Percentiles rank a stretch among this genome's conserved stretches.
Evolutionary conservation across 345 rosid genomes (phyloP).

Genomic region (Populus davidiana): DNA sequence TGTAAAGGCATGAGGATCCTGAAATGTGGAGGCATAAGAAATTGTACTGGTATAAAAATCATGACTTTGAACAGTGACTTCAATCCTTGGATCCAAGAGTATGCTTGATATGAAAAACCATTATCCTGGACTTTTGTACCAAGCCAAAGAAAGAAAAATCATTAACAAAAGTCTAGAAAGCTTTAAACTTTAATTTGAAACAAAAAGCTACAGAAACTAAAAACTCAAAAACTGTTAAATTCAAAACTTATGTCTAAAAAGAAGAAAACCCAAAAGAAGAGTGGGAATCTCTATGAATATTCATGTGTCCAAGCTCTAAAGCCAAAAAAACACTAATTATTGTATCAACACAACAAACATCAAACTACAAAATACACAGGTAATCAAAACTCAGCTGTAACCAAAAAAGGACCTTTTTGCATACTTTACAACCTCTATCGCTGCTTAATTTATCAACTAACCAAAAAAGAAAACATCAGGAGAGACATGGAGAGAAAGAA

Average conservation of each 20-base stretch:
- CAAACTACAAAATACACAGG: not conserved
- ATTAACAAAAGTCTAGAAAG: conserved; percentile 4
- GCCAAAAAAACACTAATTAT: not conserved
- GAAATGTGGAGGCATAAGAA: not conserved
- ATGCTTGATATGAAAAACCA: not conserved
- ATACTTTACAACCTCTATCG: not conserved
- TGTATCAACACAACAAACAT: not conserved
- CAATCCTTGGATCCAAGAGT: not conserved
- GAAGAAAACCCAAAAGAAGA: conserved; percentile 6
- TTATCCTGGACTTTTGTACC: not conserved
- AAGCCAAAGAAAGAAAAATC: conserved; percentile 9
- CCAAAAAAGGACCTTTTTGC: not conserved
- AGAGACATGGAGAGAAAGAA: not conserved
- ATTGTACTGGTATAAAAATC: not conserved
- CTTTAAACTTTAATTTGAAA: conserved; percentile 12
- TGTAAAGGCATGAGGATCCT: not conserved
- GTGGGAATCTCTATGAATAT: conserved; percentile 24
- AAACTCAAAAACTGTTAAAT: not conserved
- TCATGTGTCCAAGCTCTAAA: conserved; percentile 14
- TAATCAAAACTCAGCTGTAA: not conserved
- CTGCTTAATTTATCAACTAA: not conserved
- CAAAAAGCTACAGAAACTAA: conserved; percentile 9
- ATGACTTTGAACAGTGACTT: not conserved
- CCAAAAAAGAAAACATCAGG: not conserved
- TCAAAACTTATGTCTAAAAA: conserved; percentile 12